Base-by-base conservation (phyloP, 352 stramenopile species). In the Blastocystis sp. region DNA sequence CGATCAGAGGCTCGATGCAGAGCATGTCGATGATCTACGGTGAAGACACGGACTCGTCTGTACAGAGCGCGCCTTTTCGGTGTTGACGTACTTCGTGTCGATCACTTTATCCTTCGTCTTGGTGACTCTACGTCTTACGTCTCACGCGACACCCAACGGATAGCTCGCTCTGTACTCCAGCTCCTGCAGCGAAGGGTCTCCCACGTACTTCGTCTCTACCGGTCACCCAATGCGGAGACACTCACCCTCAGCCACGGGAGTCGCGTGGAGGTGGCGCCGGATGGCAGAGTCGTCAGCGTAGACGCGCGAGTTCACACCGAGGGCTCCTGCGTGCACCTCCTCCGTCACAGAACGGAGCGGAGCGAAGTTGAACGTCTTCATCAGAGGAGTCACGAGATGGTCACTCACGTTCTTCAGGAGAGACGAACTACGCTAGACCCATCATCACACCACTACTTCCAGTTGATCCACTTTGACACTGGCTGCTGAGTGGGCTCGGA, bases 81-180 rank as follows among this genome's bases (percentile, higher is more conserved):
- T 43, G 41, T 84, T 64, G 53, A 84, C 73, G 56, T 84, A 84
- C 6, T n/a, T 68, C 3, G 53, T 68, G 6, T 41, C 73, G 5
- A 64, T 23, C 7, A 61, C 55, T 53, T 84, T 84, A 13, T 84
- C 73, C 47, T 84, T 84, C n/a, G 73, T 20, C 29, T 84, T 84
- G 5, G 73, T n/a, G 15, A 68, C 20, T 15, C 73, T 84, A 34
- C 34, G 23, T 29, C 45, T 84, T 29, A 84, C n/a, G 7, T 9
- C 15, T 0, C 18, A 47, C 59, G 26, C 3, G 41, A 3, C 59
- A 29, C 29, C 26, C 29, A 26, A 84, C 73, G 53, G 9, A 43
- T 84, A 84, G 26, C 73, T 84, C 15, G 56, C 15, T 45, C 62
- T 66, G 39, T 84, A 84, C 6, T 47, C 73, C 3, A 84, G 53